Evolutionary conservation across 2,329 filamentous ascomycete genomes (phyloP), one percentile per base, ranked within the genome.

Genomic region (Colletotrichum nymphaeae): DNA sequence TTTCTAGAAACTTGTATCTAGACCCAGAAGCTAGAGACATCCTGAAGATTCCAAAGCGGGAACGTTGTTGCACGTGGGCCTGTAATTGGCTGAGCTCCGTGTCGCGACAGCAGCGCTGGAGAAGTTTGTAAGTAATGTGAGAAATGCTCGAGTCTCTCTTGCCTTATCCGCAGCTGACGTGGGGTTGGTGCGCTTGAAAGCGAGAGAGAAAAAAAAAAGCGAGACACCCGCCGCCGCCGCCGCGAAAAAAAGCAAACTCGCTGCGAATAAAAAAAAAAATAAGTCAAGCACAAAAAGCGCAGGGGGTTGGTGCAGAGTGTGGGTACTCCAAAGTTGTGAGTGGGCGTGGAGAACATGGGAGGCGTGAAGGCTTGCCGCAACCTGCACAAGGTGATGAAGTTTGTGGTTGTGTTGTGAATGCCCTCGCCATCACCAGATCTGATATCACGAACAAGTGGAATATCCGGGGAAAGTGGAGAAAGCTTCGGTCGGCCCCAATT

Each of bases 1-100:
- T 42, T 42, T 22, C 22, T 42, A 19, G 65, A 26, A 19, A 37
- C 67, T 57, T 72, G 22, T 4, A 28, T 8, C 30, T 24, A 5
- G 53, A 53, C 30, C 42, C 63, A 35, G 70, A 32, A 11, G 30
- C 30, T 32, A 53, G n/a, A 42, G 22, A 42, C 49, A 65, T 70
- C 56, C 52, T 56, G 42, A 46, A 42, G 32, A 42, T 73, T 59
- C 28, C 35, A 12, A 60, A 42, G 32, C 5, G 46, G 55, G 30
- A 42, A 22, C 30, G 37, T 53, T 11, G 64, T 68, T 69, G 75
- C 79, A 80, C 77, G 78, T 79, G 78, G 75, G 74, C 74, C 72
- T 60, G 30, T 60, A 75, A 79, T 78, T 79, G 78, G 77, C 30
- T 53, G 32, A 59, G 55, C 57, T 55, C 37, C 52, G 14, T 55